Conservation (phyloP, 2,329 filamentous ascomycete genomes). For the Fusarium tricinctum region DNA sequence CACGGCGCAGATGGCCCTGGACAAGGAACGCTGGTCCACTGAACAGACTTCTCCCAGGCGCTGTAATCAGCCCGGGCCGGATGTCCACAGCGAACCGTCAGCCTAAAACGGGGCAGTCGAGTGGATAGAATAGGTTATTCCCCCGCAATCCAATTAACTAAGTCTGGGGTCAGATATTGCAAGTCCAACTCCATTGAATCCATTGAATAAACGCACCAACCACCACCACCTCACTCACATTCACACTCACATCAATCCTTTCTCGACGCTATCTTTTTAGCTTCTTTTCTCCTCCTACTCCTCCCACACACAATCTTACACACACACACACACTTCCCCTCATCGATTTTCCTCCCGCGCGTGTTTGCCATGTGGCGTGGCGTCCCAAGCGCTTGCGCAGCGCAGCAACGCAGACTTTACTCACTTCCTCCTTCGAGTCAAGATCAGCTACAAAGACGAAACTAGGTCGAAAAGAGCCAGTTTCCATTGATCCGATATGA, state of each 20-base stretch:
- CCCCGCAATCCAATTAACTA: conserved; percentile 23
- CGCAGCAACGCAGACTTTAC: neutral
- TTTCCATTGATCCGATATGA: conserved; percentile 46
- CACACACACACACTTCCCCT: conserved; percentile 20
- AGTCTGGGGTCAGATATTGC: conserved; percentile 37
- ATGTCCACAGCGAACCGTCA: neutral
- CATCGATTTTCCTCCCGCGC: conserved; percentile 23
- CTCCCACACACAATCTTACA: neutral
- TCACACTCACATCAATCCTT: conserved; percentile 9
- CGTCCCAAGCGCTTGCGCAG: conserved; percentile 25
- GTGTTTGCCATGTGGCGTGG: conserved; percentile 50
- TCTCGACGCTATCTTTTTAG: conserved; percentile 17
- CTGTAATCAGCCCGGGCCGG: conserved; percentile 39
- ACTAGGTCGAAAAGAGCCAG: conserved; percentile 44
- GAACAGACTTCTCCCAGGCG: conserved; percentile 13
- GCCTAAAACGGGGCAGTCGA: conserved; percentile 6
- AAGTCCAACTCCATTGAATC: neutral
- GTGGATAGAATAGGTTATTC: conserved; percentile 18
- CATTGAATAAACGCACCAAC: conserved; percentile 19
- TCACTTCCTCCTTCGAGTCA: conserved; percentile 7
- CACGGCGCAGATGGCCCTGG: conserved; percentile 8
- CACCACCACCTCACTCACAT: conserved; percentile 16
- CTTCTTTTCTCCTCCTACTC: conserved; percentile 4
- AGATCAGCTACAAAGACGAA: conserved; percentile 12
- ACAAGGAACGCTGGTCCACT: conserved; percentile 16